Percentiles rank a stretch among this genome's conserved stretches.
Conservation (phyloP, 1,139 yeast species). For the Taphrina wiesneri region DNA sequence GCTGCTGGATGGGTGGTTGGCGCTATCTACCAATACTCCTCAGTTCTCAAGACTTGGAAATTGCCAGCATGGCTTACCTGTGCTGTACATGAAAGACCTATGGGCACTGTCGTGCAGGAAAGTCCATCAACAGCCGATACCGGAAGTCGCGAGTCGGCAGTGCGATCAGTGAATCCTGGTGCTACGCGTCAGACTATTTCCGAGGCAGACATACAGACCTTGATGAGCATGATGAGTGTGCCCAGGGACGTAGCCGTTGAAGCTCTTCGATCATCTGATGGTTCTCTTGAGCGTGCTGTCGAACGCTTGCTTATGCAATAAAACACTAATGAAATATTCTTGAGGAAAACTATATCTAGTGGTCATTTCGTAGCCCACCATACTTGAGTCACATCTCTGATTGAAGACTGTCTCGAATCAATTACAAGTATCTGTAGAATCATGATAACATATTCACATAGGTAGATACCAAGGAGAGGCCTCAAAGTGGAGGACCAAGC, state of each 20-base stretch:
- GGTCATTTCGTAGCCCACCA: too few species aligned
- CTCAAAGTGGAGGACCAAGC: too few species aligned
- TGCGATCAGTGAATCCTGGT: not conserved
- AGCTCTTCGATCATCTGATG: not conserved
- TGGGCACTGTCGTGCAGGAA: not conserved
- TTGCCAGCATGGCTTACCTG: not conserved
- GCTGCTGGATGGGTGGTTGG: constrained; percentile 64
- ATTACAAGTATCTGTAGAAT: too few species aligned
- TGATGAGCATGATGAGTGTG: constrained; percentile 22
- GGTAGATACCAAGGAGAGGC: too few species aligned
- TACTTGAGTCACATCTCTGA: too few species aligned
- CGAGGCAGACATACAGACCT: constrained; percentile 3
- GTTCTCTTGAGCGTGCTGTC: constrained; percentile 6
- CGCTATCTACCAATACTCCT: constrained; percentile 45
- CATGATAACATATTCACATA: too few species aligned
- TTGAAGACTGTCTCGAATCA: too few species aligned
- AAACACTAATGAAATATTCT: not conserved
- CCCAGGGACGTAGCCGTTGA: not conserved
- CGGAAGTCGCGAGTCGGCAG: not conserved
- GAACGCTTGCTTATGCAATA: constrained; percentile 1
- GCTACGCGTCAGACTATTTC: not conserved
- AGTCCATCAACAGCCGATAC: not conserved
- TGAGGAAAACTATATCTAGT: too few species aligned
- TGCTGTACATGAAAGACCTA: not conserved
- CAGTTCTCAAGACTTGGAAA: not conserved